A percentile compares a stretch with the other conserved stretches of the same genome.
phyloP scores from a whole-genome alignment of 2,329 filamentous ascomycete species.

The Epichloe gansuensis region DNA sequence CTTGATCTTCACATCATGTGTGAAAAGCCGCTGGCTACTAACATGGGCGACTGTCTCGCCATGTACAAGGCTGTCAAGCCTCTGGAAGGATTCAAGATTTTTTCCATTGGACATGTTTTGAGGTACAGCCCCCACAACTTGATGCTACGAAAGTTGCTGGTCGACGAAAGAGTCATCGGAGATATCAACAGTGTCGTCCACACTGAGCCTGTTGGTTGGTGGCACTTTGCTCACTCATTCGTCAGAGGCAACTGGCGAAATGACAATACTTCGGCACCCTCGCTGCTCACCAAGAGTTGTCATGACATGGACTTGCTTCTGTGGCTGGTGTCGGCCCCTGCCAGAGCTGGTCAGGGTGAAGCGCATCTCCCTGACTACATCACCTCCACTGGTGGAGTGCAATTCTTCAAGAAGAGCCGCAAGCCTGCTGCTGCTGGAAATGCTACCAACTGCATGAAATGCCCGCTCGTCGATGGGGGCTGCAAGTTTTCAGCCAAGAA shows the following conservation, averaged over 20 bases:
- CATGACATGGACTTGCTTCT: constrained; percentile 90
- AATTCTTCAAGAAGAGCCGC: constrained; percentile 60
- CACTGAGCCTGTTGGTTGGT: constrained; percentile 90
- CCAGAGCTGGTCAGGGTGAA: constrained; percentile 26
- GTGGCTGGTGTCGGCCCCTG: constrained; percentile 75
- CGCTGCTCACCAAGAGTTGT: constrained; percentile 85
- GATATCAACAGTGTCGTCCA: constrained; percentile 79
- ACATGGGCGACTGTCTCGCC: constrained; percentile 60
- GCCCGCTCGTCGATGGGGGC: constrained; percentile 47
- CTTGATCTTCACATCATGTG: constrained; percentile 74
- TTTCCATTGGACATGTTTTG: constrained; percentile 88
- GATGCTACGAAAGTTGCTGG: constrained; percentile 63
- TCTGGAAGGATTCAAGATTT: constrained; percentile 35
- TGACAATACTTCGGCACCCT: constrained; percentile 61
- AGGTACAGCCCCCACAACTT: constrained; percentile 90
- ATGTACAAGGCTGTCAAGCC: constrained; percentile 50
- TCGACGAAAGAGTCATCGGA: constrained; percentile 64
- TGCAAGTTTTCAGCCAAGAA: constrained; percentile 80
- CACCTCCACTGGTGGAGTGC: constrained; percentile 62
- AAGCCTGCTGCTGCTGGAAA: constrained; percentile 64
- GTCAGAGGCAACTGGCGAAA: constrained; percentile 92
- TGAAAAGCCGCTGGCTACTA: constrained; percentile 85
- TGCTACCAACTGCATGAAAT: constrained; percentile 80
- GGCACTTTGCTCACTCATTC: constrained; percentile 87
- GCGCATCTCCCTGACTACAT: constrained; percentile 65